These are phyloP conservation scores for Chlamydomonas asymmetrica DNA, from an alignment of 139 green algal genomes.

Conservation along the genomic window DNA sequence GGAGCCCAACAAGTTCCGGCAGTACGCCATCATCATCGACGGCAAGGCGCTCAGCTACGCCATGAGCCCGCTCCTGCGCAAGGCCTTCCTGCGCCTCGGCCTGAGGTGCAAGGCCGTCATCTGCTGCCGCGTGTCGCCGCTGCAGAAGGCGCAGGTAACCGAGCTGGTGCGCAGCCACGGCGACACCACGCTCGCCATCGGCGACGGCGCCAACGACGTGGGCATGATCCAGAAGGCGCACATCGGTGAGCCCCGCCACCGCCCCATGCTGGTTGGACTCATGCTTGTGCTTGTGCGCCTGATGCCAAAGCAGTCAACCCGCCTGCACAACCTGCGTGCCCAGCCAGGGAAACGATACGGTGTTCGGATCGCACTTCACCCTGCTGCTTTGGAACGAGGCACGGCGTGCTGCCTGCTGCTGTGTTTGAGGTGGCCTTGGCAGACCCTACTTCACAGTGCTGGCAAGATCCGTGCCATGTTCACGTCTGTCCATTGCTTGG, in stretches of 20 bases:
- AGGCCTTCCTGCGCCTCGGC: constrained; percentile 47
- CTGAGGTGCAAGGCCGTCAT: constrained; percentile 62
- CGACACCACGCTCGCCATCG: constrained; percentile 89
- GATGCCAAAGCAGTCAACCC: too few relatives aligned
- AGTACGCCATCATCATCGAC: constrained; percentile 77
- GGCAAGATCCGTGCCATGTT: background rate
- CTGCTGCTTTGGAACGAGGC: too few relatives aligned
- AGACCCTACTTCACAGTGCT: background rate
- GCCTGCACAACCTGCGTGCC: too few relatives aligned
- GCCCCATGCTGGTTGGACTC: background rate
- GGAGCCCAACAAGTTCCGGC: too few relatives aligned
- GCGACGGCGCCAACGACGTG: constrained; percentile 98
- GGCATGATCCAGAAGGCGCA: constrained; percentile 89
- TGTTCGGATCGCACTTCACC: background rate
- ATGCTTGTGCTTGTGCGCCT: constrained; percentile 1
- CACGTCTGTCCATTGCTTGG: background rate
- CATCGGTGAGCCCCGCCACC: constrained; percentile 45
- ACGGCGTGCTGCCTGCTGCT: too few relatives aligned
- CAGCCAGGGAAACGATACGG: background rate
- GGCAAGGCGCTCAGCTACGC: constrained; percentile 79
- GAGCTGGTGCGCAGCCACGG: constrained; percentile 63
- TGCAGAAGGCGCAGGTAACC: constrained; percentile 73
- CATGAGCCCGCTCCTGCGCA: constrained; percentile 48
- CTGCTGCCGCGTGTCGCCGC: constrained; percentile 76
- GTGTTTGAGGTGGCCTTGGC: too few relatives aligned